Base-by-base conservation (phyloP, 257 asterid species). In the Galeopsis tetrahit region DNA sequence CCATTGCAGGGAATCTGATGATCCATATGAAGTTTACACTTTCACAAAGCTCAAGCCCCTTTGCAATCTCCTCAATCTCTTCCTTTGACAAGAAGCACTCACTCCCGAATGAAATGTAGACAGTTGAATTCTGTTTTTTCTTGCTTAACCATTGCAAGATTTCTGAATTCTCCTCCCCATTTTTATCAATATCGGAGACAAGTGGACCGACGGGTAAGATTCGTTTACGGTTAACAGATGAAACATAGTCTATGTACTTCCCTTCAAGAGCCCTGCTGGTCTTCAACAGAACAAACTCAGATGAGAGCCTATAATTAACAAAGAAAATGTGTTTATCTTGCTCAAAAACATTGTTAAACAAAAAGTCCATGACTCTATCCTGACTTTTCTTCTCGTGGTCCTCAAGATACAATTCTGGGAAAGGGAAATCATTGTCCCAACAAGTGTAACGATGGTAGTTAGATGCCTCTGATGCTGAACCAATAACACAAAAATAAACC, bases 81-180 rank as follows among this genome's bases (percentile, higher is more conserved):
- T 61, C 68, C 10, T 74, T 66, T 2, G 73, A 61, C 59, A 81
- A 40, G 66, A 65, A 75, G 32, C 35, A 15, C 49, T 82, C 85
- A 71, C 85, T 78, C 0, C 83, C 85, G 63, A 82, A 82, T 0
- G 85, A 75, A 39, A 78, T 66, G 28, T 53, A 78, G 11, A 82
- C 55, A 10, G 71, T 67, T 0, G 83, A 82, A 43, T 32, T 9
- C 31, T 5, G 13, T 5, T 43, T 43, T 72, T 75, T 78, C 66
- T 51, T 63, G 36, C 72, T 68, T 32, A 82, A 42, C 85, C 83
- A 75, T 15, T 71, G 15, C 36, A 75, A 59, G 57, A 82, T 75
- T 57, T 68, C 75, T 2, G 58, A 40, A 28, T 14, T 7, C 6
- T 2, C 36, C 44, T 60, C 34, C 2, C 63, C 70, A 6, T 3